Percentiles rank a stretch among this genome's conserved stretches.
Evolutionary conservation across 2,329 filamentous ascomycete genomes (phyloP).

Genomic region (Dryadomyces quercus-mongolicae): DNA sequence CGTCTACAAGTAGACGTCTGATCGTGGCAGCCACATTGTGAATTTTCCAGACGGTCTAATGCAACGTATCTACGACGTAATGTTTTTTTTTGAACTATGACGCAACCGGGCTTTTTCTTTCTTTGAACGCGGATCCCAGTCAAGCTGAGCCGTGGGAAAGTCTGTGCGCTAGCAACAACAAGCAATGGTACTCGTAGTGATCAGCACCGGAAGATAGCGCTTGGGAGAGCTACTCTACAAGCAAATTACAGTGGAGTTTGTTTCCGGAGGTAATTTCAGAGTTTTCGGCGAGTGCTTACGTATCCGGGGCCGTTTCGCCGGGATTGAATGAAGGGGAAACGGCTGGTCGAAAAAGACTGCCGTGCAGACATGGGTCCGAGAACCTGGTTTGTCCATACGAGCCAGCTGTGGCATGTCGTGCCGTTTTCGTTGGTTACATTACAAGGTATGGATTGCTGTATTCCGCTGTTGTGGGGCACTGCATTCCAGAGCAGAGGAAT

Average conservation of each 20-base stretch:
- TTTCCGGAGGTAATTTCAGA: neutral
- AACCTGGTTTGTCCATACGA: too few species aligned
- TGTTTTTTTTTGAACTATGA: neutral
- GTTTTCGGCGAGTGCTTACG: neutral
- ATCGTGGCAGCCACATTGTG: too few species aligned
- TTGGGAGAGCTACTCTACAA: neutral
- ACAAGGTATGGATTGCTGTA: too few species aligned
- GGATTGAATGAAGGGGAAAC: too few species aligned
- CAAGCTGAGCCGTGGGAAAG: neutral
- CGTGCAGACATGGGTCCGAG: too few species aligned
- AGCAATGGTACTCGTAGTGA: neutral
- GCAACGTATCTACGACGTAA: too few species aligned
- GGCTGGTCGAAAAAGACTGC: too few species aligned
- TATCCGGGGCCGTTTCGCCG: neutral
- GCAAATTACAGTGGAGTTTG: neutral
- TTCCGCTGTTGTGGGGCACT: too few species aligned
- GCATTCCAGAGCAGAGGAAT: neutral
- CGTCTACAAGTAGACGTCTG: too few species aligned
- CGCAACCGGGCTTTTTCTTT: neutral
- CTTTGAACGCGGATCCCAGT: neutral
- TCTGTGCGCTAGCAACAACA: neutral
- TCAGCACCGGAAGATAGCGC: neutral
- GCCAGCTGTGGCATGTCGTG: too few species aligned
- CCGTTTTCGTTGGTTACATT: too few species aligned
- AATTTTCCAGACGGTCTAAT: too few species aligned